Base-by-base conservation (phyloP, 2,329 filamentous ascomycete genomes). In the Pseudomassariella vexata region DNA sequence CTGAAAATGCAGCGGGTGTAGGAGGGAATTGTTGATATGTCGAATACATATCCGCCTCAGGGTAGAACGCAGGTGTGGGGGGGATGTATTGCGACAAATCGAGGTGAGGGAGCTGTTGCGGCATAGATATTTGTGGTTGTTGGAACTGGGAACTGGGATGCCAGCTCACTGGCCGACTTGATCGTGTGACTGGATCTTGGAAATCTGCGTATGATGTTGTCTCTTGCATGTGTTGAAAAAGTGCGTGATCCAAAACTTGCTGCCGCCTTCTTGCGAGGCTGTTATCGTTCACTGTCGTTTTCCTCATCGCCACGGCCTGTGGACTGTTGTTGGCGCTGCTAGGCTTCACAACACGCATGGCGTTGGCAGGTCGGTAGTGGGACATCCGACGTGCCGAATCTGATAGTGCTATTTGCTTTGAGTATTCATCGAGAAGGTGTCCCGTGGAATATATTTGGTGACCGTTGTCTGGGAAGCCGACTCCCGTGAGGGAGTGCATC, bases 291-390 rank as follows among this genome's bases (percentile, higher is more conserved):
- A 76, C 66, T 38, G 76, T 53, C 2, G 74, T 78, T 51, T 70
- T 74, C 50, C 77, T 66, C 44, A 68, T 59, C n/a, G n/a, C n/a
- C 42, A 63, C 53, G 12, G 66, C 65, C 45, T 76, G 68, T 10
- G 81, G 82, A 54, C 82, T 85, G 57, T 75, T 84, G 63, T 67
- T 83, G 42, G 79, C 71, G 55, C 79, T 84, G 42, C 62, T 72
- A 10, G 79, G 76, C 56, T 85, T 85, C 35, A 59, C 60, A 23
- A 85, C 64, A 38, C 79, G 69, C 71, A 75, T 78, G 36, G 62
- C 59, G 38, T 59, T 62, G 44, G 59, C 63, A 30, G 55, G 58
- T 48, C 65, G 68, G 53, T 68, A 69, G 39, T 67, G 63, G 15
- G 73, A 73, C 39, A 63, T 57, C 38, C 65, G 63, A 28, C 70